These are phyloP conservation scores for Hypomontagnella monticulosa DNA, from an alignment of 495 filamentous ascomycete genomes.

Conservation along the genomic window DNA sequence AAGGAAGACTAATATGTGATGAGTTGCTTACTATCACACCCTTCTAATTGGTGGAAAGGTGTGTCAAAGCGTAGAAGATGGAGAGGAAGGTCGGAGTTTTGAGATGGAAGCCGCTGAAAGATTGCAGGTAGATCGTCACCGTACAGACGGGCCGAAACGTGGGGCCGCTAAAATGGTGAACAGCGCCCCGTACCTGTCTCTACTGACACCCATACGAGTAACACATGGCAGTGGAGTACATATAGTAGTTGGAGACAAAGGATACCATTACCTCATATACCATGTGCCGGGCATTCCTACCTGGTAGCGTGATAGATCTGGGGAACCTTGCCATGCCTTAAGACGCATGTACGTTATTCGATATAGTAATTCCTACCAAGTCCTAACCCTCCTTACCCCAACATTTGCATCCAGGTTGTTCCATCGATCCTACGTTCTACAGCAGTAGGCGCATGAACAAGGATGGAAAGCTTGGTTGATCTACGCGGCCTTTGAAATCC, in stretches of 20 bases:
- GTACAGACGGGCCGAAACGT: constrained; percentile 14
- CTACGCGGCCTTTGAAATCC: constrained; percentile 9
- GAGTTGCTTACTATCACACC: too few species aligned
- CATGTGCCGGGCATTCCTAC: too few species aligned
- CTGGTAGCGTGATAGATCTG: too few species aligned
- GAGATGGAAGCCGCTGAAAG: background rate
- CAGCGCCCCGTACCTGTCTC: constrained; percentile 3
- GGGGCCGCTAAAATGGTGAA: constrained; percentile 18
- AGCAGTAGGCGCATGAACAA: background rate
- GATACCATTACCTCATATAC: constrained; percentile 7
- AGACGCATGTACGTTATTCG: too few species aligned
- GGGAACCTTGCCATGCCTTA: too few species aligned
- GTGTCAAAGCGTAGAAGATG: too few species aligned
- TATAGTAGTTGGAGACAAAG: constrained; percentile 3
- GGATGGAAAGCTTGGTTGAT: constrained; percentile 4
- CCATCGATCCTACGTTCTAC: background rate
- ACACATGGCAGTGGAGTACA: constrained; percentile 2
- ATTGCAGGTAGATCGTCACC: background rate
- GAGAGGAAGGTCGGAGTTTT: background rate
- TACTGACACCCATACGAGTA: background rate
- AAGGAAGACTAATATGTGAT: background rate
- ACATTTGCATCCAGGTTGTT: background rate
- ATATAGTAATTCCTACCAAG: too few species aligned
- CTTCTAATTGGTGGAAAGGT: too few species aligned
- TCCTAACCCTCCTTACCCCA: background rate